Evolutionary conservation across 2,329 filamentous ascomycete species (phyloP).

Genomic region (Fusarium bulbicola): DNA sequence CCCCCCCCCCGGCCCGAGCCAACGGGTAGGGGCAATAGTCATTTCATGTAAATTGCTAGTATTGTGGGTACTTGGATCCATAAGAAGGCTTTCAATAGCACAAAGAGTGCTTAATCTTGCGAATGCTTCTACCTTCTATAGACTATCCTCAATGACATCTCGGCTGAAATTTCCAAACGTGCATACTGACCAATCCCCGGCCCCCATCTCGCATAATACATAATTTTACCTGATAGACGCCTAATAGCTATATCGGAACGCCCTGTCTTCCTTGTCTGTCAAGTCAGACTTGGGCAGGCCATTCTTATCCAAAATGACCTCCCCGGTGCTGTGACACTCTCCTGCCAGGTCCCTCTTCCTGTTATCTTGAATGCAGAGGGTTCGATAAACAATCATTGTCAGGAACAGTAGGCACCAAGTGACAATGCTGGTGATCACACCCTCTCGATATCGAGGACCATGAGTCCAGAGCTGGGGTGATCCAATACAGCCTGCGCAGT

Average conservation of each 20-base stretch:
- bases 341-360: neutral
- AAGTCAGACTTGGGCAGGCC: neutral
- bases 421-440: neutral
- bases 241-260: neutral
- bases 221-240: fast-evolving
- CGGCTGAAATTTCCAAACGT: neutral
- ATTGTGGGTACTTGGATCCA: conserved; percentile 10
- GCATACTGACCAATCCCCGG: no score
- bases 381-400: neutral
- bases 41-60: conserved; percentile 28
- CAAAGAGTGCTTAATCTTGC: neutral
- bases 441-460: neutral
- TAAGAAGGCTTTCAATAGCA: neutral
- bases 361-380: neutral
- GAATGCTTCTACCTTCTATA: neutral
- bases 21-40: conserved; percentile 26
- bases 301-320: neutral
- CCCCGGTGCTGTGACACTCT: neutral
- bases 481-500: neutral
- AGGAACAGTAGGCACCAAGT: neutral
- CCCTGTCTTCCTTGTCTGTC: neutral
- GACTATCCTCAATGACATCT: neutral
- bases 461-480: neutral
- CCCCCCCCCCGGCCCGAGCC: no score
- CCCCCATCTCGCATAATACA: neutral